phyloP scores from a whole-genome alignment of 2,329 filamentous ascomycete species.

The Paramyrothecium roridum region DNA sequence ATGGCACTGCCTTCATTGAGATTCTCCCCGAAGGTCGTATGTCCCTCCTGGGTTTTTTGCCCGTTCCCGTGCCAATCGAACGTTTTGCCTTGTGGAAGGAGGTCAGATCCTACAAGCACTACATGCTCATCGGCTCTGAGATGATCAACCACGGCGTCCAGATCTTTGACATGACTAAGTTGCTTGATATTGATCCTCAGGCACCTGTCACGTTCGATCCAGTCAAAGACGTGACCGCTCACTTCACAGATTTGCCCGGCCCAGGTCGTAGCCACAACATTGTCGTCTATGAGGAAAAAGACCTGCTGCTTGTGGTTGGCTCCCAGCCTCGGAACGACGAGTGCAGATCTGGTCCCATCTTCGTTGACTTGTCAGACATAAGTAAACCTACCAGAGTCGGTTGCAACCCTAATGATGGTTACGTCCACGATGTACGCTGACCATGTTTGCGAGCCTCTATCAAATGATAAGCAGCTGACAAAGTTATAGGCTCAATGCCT shows the following conservation, averaged over 20 bases:
- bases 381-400: conserved; percentile 47
- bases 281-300: conserved; percentile 43
- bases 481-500: conserved; percentile 38
- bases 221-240: not conserved
- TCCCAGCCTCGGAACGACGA: conserved; percentile 24
- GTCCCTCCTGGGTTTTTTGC: conserved; percentile 38
- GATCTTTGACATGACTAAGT: conserved; percentile 53
- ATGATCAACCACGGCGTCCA: conserved; percentile 52
- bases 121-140: conserved; percentile 30
- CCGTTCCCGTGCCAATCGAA: conserved; percentile 9
- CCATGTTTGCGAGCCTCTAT: not conserved
- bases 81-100: conserved; percentile 24
- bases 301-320: conserved; percentile 41
- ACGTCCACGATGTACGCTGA: conserved; percentile 39
- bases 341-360: conserved; percentile 47
- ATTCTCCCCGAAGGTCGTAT: conserved; percentile 37
- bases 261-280: conserved; percentile 40
- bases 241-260: not conserved
- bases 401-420: conserved; percentile 41
- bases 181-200: not conserved
- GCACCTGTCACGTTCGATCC: not conserved
- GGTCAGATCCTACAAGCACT: conserved; percentile 28
- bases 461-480: not conserved
- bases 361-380: conserved; percentile 49
- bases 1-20: conserved; percentile 43